Conservation (phyloP, 176 grass and related monocot species). For the Bothriochloa decipiens region DNA sequence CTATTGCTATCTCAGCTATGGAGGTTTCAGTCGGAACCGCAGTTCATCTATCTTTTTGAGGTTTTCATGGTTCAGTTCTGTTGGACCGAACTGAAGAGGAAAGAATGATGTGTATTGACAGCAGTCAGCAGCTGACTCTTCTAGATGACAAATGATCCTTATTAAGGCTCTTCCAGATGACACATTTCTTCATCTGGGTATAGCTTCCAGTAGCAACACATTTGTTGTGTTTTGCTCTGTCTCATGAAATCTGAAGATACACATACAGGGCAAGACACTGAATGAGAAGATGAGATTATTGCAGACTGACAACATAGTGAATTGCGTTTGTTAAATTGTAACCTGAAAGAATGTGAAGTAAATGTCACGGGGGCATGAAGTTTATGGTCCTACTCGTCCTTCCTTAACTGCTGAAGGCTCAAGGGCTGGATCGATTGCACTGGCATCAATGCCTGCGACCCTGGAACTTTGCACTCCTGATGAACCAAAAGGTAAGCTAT, state of each 20-base stretch:
- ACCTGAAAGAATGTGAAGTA: slow-evolving; percentile 21
- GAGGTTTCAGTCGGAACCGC: background rate
- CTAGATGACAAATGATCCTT: background rate
- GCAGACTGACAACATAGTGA: background rate
- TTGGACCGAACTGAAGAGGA: background rate
- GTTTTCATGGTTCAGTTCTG: background rate
- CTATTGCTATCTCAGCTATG: background rate
- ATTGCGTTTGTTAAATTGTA: background rate
- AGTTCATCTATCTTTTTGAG: background rate
- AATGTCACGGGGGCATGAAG: background rate
- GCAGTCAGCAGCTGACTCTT: background rate
- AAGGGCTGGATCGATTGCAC: background rate
- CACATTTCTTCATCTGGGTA: background rate
- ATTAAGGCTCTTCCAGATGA: background rate
- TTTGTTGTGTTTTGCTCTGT: background rate
- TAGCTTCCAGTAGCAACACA: background rate
- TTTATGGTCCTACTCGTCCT: background rate
- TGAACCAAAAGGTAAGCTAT: slow-evolving; percentile 34
- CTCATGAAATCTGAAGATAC: slow-evolving; percentile 9
- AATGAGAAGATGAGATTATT: slow-evolving; percentile 6
- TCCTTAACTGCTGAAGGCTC: background rate
- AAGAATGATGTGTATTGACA: background rate
- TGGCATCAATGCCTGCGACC: background rate
- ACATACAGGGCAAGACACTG: background rate
- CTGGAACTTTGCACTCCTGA: slow-evolving; percentile 36